Evolutionary conservation across 352 stramenopile genomes (phyloP).

Genomic region (Peronospora tabacina): DNA sequence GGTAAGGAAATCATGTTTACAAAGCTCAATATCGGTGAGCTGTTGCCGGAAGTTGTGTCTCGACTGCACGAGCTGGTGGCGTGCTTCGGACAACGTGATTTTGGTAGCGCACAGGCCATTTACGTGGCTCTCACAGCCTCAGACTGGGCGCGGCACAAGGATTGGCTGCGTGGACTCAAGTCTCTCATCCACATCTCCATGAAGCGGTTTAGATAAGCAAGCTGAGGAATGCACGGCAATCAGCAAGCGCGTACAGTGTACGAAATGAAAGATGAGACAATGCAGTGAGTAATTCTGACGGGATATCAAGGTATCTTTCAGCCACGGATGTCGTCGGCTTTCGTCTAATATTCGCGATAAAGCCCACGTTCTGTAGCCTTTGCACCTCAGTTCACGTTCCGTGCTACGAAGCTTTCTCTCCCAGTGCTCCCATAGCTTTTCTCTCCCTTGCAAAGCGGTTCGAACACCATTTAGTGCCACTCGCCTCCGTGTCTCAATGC

Average conservation of each 20-base stretch:
- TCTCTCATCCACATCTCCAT: constrained; percentile 92
- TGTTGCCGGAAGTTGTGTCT: constrained; percentile 61
- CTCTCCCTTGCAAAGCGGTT: constrained; percentile 25
- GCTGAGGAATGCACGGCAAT: constrained; percentile 5
- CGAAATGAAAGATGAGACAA: constrained; percentile 13
- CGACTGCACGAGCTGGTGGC: constrained; percentile 75
- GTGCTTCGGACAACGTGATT: constrained; percentile 73
- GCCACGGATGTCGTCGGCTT: no score
- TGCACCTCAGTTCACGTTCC: constrained; percentile 1
- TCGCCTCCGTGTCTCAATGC: constrained; percentile 41
- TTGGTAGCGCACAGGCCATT: constrained; percentile 68
- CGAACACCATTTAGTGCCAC: constrained; percentile 30
- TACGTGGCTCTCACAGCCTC: constrained; percentile 89
- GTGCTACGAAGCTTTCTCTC: constrained; percentile 37
- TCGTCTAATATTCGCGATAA: no score
- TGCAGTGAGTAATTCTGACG: no score
- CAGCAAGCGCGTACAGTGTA: constrained; percentile 10
- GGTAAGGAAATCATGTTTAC: constrained; percentile 82
- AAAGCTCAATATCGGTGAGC: constrained; percentile 76
- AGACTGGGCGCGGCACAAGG: constrained; percentile 95
- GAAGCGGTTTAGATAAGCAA: constrained; percentile 83
- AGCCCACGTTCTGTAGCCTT: no score
- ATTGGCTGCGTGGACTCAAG: constrained; percentile 97
- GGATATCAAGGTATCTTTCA: no score
- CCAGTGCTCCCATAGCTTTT: constrained; percentile 45